Conservation (phyloP, 495 filamentous ascomycete genomes). For the Aspergillus leporis region DNA sequence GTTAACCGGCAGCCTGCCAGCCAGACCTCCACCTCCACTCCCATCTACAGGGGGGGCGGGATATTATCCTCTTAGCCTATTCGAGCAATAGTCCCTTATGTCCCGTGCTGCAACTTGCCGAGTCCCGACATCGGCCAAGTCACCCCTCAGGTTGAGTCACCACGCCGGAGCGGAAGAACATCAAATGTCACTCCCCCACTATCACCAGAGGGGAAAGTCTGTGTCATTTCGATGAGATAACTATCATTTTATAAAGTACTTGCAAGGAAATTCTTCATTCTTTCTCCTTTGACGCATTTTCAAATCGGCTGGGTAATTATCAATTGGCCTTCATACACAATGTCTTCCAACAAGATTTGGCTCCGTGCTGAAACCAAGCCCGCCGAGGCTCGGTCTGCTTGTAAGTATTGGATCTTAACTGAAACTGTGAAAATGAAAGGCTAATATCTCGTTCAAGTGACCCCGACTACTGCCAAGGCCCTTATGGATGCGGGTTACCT, state of each 20-base stretch:
- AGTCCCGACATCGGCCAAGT: slow-evolving; percentile 19
- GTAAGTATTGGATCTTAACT: slow-evolving; percentile 32
- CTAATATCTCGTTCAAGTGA: slow-evolving; percentile 38
- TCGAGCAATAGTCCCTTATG: not conserved
- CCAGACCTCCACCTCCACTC: no score
- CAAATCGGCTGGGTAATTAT: not conserved
- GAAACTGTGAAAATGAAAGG: not conserved
- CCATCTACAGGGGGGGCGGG: no score
- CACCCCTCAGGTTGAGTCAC: slow-evolving; percentile 34
- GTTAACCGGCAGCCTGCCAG: no score
- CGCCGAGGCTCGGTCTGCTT: slow-evolving; percentile 48
- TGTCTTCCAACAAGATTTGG: slow-evolving; percentile 50
- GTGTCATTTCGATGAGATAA: slow-evolving; percentile 28
- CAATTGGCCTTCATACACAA: slow-evolving; percentile 22
- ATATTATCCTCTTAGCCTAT: no score
- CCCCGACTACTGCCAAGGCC: slow-evolving; percentile 71
- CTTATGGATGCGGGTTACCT: slow-evolving; percentile 82
- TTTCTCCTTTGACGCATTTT: slow-evolving; percentile 14
- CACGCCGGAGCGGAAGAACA: slow-evolving; percentile 39
- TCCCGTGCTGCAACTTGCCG: not conserved
- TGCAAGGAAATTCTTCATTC: not conserved
- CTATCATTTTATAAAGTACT: slow-evolving; percentile 11
- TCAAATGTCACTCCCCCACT: slow-evolving; percentile 26
- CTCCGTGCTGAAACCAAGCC: slow-evolving; percentile 52
- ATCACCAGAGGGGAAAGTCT: slow-evolving; percentile 31